Conservation (phyloP, 495 filamentous ascomycete species). For the Glutinoglossum americanum region DNA sequence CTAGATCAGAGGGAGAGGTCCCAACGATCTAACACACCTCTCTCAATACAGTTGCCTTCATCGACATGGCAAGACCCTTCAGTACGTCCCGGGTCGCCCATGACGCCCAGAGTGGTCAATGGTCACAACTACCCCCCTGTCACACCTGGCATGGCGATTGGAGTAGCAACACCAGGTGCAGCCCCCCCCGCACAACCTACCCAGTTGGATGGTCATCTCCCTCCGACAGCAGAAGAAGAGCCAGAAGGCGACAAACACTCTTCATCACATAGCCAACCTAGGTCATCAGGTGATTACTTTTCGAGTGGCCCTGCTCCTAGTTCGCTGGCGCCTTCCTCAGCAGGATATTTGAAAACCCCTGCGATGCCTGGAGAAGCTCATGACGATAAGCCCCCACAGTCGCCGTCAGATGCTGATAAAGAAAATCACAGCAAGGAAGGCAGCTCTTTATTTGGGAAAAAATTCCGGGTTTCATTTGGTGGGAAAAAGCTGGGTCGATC, state of each 20-base stretch:
- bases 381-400: slow-evolving; percentile 27
- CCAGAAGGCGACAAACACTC: slow-evolving; percentile 19
- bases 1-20: slow-evolving; percentile 25
- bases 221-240: slow-evolving; percentile 30
- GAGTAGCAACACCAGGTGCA: slow-evolving; percentile 47
- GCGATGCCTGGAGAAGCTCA: not conserved
- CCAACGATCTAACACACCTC: slow-evolving; percentile 33
- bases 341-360: not conserved
- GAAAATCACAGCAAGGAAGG: slow-evolving; percentile 45
- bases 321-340: not conserved
- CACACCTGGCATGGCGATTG: slow-evolving; percentile 64
- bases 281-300: slow-evolving; percentile 44
- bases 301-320: slow-evolving; percentile 17
- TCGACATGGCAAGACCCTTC: slow-evolving; percentile 20
- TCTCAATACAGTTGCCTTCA: slow-evolving; percentile 44
- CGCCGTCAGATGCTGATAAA: slow-evolving; percentile 45
- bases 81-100: slow-evolving; percentile 26
- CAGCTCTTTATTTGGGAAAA: slow-evolving; percentile 56
- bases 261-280: slow-evolving; percentile 23
- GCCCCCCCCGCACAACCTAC: slow-evolving; percentile 3
- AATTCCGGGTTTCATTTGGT: slow-evolving; percentile 64
- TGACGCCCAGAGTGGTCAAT: slow-evolving; percentile 45
- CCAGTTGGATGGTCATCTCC: slow-evolving; percentile 13
- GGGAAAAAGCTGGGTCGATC: slow-evolving; percentile 60
- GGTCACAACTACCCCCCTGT: slow-evolving; percentile 28